Conservation (phyloP, 2,329 filamentous ascomycete genomes). For the Cercospora janseana region DNA sequence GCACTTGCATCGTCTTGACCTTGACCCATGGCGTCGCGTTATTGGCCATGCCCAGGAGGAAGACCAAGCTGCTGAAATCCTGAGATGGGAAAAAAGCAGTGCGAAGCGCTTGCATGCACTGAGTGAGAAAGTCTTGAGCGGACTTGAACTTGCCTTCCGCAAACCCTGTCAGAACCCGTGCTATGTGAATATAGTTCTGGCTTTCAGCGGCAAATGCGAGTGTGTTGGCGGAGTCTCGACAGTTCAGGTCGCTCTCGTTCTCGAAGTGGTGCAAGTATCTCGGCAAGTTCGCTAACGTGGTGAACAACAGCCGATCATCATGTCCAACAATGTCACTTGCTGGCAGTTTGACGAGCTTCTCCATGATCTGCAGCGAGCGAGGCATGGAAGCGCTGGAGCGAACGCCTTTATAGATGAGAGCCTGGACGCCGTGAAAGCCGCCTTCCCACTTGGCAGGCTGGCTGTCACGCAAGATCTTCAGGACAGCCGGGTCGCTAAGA, state of each 20-base stretch:
- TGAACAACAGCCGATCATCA: slow-evolving; percentile 77
- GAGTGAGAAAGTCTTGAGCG: slow-evolving; percentile 71
- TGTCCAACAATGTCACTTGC: slow-evolving; percentile 79
- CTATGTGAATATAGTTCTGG: slow-evolving; percentile 67
- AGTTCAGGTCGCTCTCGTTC: slow-evolving; percentile 55
- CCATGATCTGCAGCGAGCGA: slow-evolving; percentile 71
- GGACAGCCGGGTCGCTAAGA: slow-evolving; percentile 66
- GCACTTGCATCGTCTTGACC: slow-evolving; percentile 84
- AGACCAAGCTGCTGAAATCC: slow-evolving; percentile 82
- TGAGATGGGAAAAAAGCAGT: slow-evolving; percentile 76
- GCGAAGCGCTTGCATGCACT: slow-evolving; percentile 71
- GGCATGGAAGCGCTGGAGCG: slow-evolving; percentile 82
- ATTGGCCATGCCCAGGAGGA: slow-evolving; percentile 85
- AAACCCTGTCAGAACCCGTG: slow-evolving; percentile 68
- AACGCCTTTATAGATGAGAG: slow-evolving; percentile 84
- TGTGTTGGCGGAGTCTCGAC: slow-evolving; percentile 63
- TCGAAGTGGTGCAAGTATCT: slow-evolving; percentile 80
- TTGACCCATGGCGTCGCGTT: slow-evolving; percentile 90
- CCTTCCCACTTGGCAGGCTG: slow-evolving; percentile 88
- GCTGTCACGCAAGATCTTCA: slow-evolving; percentile 70
- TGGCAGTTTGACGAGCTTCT: slow-evolving; percentile 74
- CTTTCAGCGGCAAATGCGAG: slow-evolving; percentile 71
- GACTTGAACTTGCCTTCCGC: slow-evolving; percentile 64
- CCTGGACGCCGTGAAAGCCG: slow-evolving; percentile 79
- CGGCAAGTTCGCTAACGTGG: slow-evolving; percentile 87